These are phyloP conservation scores for Xylariaceae sp. DNA, from an alignment of 2,329 filamentous ascomycete genomes.

Conservation along the genomic window DNA sequence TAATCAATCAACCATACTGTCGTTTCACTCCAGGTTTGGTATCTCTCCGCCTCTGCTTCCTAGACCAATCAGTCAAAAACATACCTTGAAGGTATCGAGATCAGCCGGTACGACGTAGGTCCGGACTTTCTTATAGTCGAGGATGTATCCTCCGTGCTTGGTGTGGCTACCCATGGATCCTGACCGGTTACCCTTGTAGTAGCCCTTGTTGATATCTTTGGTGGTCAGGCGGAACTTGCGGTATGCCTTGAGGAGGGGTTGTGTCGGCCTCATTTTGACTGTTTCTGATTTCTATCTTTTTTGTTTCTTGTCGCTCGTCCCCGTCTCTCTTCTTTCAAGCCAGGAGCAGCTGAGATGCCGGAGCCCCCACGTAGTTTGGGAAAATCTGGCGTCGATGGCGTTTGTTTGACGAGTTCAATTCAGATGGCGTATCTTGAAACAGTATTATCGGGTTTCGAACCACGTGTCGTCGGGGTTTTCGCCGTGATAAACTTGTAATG, in stretches of 20 bases:
- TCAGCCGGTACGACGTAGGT: slow-evolving; percentile 78
- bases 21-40: neutral
- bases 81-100: slow-evolving; percentile 68
- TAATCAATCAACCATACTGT: too few species aligned
- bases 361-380: too few species aligned
- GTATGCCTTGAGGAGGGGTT: slow-evolving; percentile 62
- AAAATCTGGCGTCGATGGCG: too few species aligned
- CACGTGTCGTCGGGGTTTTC: too few species aligned
- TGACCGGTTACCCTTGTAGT: slow-evolving; percentile 93
- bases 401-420: neutral
- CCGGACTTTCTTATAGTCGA: slow-evolving; percentile 84
- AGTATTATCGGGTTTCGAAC: too few species aligned
- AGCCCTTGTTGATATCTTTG: slow-evolving; percentile 89
- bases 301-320: neutral
- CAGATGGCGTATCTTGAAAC: too few species aligned
- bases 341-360: too few species aligned
- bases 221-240: slow-evolving; percentile 80
- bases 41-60: neutral
- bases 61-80: slow-evolving; percentile 13
- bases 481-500: too few species aligned
- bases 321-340: neutral
- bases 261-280: slow-evolving; percentile 61
- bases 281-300: slow-evolving; percentile 5
- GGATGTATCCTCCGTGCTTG: slow-evolving; percentile 75
- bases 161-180: slow-evolving; percentile 85